Percentiles rank a stretch among this genome's conserved stretches.
These are phyloP conservation scores for Didymella pinodella DNA, from an alignment of 2,329 filamentous ascomycete genomes.

Conservation along the genomic window DNA sequence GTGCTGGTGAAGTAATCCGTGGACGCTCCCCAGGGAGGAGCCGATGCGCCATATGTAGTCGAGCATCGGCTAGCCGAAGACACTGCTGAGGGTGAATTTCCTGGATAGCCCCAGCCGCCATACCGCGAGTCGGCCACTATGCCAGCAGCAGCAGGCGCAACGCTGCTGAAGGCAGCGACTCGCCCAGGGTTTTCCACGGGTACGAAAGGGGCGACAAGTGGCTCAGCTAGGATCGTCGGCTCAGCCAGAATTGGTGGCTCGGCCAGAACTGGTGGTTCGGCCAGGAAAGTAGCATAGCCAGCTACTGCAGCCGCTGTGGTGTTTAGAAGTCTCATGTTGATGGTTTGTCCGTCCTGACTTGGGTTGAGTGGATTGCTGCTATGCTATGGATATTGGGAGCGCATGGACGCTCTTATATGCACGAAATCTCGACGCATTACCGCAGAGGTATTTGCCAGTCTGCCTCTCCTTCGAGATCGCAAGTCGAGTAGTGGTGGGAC, in stretches of 20 bases:
- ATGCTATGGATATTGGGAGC: not conserved
- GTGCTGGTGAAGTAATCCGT: constrained; percentile 19
- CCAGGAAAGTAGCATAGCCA: not conserved
- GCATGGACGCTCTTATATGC: not conserved
- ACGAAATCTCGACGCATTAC: not conserved
- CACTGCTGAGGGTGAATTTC: constrained; percentile 4
- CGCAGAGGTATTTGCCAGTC: not conserved
- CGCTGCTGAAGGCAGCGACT: not conserved
- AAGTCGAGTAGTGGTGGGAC: not conserved
- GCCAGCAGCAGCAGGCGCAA: not conserved
- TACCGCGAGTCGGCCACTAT: constrained; percentile 4
- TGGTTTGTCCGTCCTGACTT: not conserved
- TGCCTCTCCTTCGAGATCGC: not conserved
- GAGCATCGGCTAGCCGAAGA: constrained; percentile 15
- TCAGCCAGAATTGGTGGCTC: not conserved
- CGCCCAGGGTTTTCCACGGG: not conserved
- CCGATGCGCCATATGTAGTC: constrained; percentile 11
- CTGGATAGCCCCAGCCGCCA: constrained; percentile 1
- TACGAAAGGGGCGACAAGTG: not conserved
- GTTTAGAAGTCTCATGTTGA: constrained; percentile 8
- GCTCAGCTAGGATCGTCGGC: not conserved
- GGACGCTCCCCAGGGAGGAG: constrained; percentile 14
- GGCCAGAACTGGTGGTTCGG: not conserved
- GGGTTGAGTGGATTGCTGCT: not conserved
- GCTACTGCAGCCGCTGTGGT: constrained; percentile 12